Conservation (phyloP, 371 early-diverging fungal genomes). For the Mucor racemosus region DNA sequence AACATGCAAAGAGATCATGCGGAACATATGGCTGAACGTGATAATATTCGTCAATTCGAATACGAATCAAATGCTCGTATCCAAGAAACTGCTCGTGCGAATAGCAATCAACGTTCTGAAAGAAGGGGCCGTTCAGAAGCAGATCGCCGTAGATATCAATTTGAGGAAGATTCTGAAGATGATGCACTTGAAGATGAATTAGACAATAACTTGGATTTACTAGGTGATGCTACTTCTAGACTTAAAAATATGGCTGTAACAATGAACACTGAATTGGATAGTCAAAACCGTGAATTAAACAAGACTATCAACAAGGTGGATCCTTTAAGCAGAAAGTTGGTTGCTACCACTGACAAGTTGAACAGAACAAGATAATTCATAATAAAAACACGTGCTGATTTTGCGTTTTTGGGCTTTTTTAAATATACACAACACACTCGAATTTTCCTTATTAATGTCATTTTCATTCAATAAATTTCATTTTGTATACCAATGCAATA, state of each 20-base stretch:
- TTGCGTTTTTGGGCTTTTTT: background rate
- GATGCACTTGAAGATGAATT: conserved; percentile 81
- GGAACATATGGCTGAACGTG: conserved; percentile 49
- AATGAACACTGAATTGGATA: conserved; percentile 76
- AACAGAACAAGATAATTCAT: conserved; percentile 40
- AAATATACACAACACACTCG: background rate
- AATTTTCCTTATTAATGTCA: background rate
- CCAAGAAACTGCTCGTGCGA: conserved; percentile 53
- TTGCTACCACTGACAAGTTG: conserved; percentile 49
- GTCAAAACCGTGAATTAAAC: conserved; percentile 60
- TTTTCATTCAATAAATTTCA: background rate
- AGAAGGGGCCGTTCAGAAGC: conserved; percentile 58
- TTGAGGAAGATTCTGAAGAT: conserved; percentile 71
- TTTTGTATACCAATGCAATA: background rate
- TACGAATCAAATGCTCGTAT: conserved; percentile 55
- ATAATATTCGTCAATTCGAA: conserved; percentile 50
- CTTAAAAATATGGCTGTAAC: conserved; percentile 77
- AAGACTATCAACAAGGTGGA: conserved; percentile 46
- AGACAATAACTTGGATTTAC: conserved; percentile 74
- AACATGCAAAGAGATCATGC: conserved; percentile 54
- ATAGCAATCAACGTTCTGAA: conserved; percentile 47
- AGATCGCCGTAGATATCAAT: conserved; percentile 67
- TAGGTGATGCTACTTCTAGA: conserved; percentile 64
- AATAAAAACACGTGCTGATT: conserved; percentile 7
- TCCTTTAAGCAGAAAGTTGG: conserved; percentile 48